Evolutionary conservation across 2,329 filamentous ascomycete species (phyloP).

Genomic region (Neonectria hederae): DNA sequence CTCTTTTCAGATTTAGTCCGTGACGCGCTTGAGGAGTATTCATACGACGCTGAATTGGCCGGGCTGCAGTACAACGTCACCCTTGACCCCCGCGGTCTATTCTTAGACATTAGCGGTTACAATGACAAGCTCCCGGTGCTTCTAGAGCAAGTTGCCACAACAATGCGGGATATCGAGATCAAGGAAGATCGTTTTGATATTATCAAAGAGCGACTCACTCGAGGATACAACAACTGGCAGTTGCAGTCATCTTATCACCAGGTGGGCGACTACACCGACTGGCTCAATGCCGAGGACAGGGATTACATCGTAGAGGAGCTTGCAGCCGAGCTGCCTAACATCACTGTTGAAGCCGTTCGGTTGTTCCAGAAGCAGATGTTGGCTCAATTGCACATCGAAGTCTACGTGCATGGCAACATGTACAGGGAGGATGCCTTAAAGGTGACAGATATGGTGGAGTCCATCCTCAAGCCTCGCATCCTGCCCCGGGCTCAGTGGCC

Average conservation of each 20-base stretch:
- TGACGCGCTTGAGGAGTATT: slow-evolving; percentile 90
- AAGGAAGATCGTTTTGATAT: slow-evolving; percentile 90
- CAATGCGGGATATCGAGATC: slow-evolving; percentile 85
- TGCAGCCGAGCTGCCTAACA: slow-evolving; percentile 76
- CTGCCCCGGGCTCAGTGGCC: slow-evolving; percentile 84
- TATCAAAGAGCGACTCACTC: slow-evolving; percentile 83
- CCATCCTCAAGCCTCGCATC: slow-evolving; percentile 75
- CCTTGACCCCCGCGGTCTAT: slow-evolving; percentile 76
- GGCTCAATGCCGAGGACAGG: slow-evolving; percentile 76
- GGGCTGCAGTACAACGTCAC: slow-evolving; percentile 85
- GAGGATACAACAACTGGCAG: slow-evolving; percentile 86
- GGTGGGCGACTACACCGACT: slow-evolving; percentile 82
- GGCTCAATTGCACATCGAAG: slow-evolving; percentile 85
- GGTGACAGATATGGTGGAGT: slow-evolving; percentile 84
- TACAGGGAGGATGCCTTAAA: slow-evolving; percentile 93
- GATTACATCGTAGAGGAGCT: slow-evolving; percentile 84
- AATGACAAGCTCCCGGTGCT: slow-evolving; percentile 96
- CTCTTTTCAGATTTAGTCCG: slow-evolving; percentile 87
- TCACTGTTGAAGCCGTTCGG: slow-evolving; percentile 79
- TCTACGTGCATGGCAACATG: slow-evolving; percentile 89
- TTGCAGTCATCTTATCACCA: slow-evolving; percentile 90
- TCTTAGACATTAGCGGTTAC: slow-evolving; percentile 85
- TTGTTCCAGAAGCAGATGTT: slow-evolving; percentile 83
- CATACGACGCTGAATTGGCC: slow-evolving; percentile 94
- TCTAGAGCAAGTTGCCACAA: slow-evolving; percentile 85